phyloP scores from a whole-genome alignment of 306 rosid genomes.

The Castanea crenata region DNA sequence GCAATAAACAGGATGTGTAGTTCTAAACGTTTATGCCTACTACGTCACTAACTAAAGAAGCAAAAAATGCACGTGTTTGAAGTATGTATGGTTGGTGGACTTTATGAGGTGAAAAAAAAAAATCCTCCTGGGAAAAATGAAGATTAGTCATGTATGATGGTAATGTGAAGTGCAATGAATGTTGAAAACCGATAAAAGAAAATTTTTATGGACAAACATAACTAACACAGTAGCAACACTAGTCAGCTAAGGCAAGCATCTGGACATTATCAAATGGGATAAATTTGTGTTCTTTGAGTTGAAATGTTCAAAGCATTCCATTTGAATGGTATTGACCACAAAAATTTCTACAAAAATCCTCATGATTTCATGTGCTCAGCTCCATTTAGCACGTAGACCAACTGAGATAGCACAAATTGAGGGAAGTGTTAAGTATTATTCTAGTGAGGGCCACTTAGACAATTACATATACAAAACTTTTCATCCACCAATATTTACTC shows the following conservation, averaged over 20 bases:
- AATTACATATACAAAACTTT: not conserved
- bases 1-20: not conserved
- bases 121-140: not conserved
- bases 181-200: not conserved
- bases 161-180: not conserved
- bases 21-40: not conserved
- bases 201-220: not conserved
- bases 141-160: not conserved
- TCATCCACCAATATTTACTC: not conserved
- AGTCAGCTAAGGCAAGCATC: not conserved
- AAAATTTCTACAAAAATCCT: not conserved
- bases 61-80: not conserved
- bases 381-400: not conserved
- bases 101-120: not conserved
- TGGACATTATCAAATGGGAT: not conserved
- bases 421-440: not conserved
- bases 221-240: not conserved
- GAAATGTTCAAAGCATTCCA: not conserved
- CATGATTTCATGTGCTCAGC: not conserved
- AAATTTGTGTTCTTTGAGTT: not conserved
- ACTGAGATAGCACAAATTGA: not conserved
- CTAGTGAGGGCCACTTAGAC: not conserved
- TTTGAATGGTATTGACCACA: not conserved
- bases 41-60: not conserved
- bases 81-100: not conserved